Conservation (phyloP, 2,329 filamentous ascomycete species). For the Fusarium sp. region DNA sequence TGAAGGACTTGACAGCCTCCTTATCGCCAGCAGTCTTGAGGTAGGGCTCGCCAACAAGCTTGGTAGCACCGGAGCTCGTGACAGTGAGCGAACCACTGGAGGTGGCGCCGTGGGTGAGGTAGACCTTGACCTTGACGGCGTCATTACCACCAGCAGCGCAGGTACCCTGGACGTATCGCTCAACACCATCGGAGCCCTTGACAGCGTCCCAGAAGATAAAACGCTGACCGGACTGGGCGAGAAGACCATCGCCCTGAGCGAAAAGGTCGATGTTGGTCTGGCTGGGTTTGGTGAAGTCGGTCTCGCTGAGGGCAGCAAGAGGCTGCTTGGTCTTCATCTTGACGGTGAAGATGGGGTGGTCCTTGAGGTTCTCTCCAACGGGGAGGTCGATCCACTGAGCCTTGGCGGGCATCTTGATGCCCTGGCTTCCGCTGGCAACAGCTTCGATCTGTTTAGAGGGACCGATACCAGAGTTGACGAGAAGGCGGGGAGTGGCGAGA, state of each 20-base stretch:
- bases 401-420: conserved; percentile 61
- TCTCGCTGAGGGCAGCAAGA: conserved; percentile 49
- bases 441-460: conserved; percentile 68
- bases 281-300: conserved; percentile 42
- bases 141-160: conserved; percentile 56
- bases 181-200: conserved; percentile 53
- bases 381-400: conserved; percentile 67
- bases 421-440: conserved; percentile 62
- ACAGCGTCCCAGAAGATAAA: conserved; percentile 60
- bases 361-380: conserved; percentile 68
- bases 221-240: conserved; percentile 59
- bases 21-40: conserved; percentile 48
- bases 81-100: conserved; percentile 59
- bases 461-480: conserved; percentile 71
- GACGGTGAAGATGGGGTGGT: conserved; percentile 60
- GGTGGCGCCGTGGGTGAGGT: conserved; percentile 62
- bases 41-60: conserved; percentile 53
- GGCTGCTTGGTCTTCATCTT: conserved; percentile 54
- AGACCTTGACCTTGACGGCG: conserved; percentile 59
- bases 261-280: conserved; percentile 48
- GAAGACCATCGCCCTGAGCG: conserved; percentile 51
- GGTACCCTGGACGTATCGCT: conserved; percentile 57
- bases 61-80: conserved; percentile 53
- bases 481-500: conserved; percentile 76
- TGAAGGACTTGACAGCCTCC: conserved; percentile 59